Evolutionary conservation across 1,284 basidiomycete species (phyloP).

Genomic region (Boletus smithii): DNA sequence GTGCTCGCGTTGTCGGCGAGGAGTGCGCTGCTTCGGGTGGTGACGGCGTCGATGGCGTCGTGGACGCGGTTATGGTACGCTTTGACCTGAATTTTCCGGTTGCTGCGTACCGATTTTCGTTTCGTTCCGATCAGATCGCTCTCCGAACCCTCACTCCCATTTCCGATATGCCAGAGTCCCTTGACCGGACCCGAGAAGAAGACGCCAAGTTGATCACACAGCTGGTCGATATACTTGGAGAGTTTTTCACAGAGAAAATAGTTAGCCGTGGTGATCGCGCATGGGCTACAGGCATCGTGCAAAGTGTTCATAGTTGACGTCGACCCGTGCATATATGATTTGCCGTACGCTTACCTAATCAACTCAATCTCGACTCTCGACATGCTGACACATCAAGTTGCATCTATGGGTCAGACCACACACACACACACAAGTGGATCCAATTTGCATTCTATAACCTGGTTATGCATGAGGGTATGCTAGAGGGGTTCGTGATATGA

Average conservation of each 20-base stretch:
- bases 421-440: neutral
- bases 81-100: neutral
- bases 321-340: neutral
- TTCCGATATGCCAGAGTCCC: constrained; percentile 52
- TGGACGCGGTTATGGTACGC: constrained; percentile 55
- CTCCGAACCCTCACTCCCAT: constrained; percentile 54
- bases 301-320: constrained; percentile 27
- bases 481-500: neutral
- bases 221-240: constrained; percentile 55
- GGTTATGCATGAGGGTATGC: neutral
- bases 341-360: neutral
- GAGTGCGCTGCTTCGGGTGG: constrained; percentile 48
- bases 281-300: constrained; percentile 60
- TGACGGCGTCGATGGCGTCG: constrained; percentile 39
- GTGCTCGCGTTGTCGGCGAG: constrained; percentile 65
- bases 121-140: constrained; percentile 46
- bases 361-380: neutral
- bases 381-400: neutral
- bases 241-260: constrained; percentile 57
- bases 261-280: constrained; percentile 45
- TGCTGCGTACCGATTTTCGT: neutral
- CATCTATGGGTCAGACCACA: neutral
- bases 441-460: neutral
- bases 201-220: constrained; percentile 48
- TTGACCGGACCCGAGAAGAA: constrained; percentile 46